Evolutionary conservation across 2,329 filamentous ascomycete species (phyloP), one percentile per base, ranked within the genome.

Genomic region (Madurella mycetomatis): DNA sequence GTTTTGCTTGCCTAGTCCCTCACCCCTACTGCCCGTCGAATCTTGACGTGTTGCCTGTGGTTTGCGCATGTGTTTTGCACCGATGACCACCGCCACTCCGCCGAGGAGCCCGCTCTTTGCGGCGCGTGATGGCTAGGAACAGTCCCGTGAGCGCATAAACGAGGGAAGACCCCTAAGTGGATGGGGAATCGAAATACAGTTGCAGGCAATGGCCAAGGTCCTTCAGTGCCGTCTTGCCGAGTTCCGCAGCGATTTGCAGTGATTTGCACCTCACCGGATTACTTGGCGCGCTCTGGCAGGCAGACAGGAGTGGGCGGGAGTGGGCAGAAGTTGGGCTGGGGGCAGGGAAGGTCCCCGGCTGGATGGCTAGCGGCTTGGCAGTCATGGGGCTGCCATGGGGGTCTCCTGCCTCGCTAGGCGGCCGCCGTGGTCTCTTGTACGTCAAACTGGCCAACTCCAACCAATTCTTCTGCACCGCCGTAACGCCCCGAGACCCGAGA

Each of bases 231-330:
- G 53, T 43, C 47, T 54, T 57, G 51, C 60, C 58, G 53, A 54
- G 40, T 52, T 58, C 37, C 42, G 54, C 47, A 61, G 51, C 49
- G 60, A 62, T 62, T 52, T 56, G 55, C 60, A 48, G 40, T 53
- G 56, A 59, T 59, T 48, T 51, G 51, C 58, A 47, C 30, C 9
- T 39, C n/a, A 31, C 32, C 40, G 48, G n/a, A 45, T 51, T 30
- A 55, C 52, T 57, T 57, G 57, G 57, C 53, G 44, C 31, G 16
- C 43, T 41, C 46, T 47, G 44, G 45, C 32, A 49, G 51, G 39
- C 47, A 39, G 41, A 18, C 17, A 48, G 49, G 31, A 45, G 17
- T 11, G 13, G 13, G 17, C 18, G 44, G 32, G 42, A 47, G 34
- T 17, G n/a, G 34, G 5, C 7, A 18, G 47, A 54, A 53, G 54